Base-by-base conservation (phyloP, 164 flowering plant species). In the Cinnamomum micranthum region DNA sequence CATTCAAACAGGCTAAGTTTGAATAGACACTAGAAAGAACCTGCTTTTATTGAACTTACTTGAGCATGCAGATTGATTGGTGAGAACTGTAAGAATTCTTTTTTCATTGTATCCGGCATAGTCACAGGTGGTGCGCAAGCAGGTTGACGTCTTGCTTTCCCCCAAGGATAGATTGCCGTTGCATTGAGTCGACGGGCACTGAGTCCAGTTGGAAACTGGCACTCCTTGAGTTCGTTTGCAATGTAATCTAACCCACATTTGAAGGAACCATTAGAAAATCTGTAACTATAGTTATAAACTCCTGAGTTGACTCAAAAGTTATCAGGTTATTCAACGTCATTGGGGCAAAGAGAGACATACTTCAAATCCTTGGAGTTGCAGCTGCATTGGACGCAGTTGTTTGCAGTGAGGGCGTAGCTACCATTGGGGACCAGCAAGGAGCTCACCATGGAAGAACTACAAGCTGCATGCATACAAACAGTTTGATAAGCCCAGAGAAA, bases 301-400 rank as follows among this genome's bases (percentile, higher is more conserved):
- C 6, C 1, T 7, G 9, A 23, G 15, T 13, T 55, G 17, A 55
- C 20, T 15, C 60, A 12, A 20, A 55, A 55, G 12, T 60, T 17
- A n/a, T 41, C 47, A 41, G 2, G 47, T 41, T 9, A 28, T 0
- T 19, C 74, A 31, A 28, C 11, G 0, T 33, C 15, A 17, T 17
- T 55, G 7, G 1, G 25, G 23, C 50, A 20, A 2, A 3, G n/a
- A 62, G 63, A 41, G 11, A 78, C 91, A 88, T 82, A 76, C 97
- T 79, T 84, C 79, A 74, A 85, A 79, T 83, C 81, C 62, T 74
- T 77, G 2, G 87, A 50, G 52, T 75, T 75, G 69, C 94, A 90
- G 33, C 51, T 75, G 91, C 97, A 92, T 79, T 68, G 80, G n/a
- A 92, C 86, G 62, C 95, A 92, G 71, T 78, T 80, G 70, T 82